phyloP scores from a whole-genome alignment of 2,329 filamentous ascomycete genomes.

The Sporothrix inflata region DNA sequence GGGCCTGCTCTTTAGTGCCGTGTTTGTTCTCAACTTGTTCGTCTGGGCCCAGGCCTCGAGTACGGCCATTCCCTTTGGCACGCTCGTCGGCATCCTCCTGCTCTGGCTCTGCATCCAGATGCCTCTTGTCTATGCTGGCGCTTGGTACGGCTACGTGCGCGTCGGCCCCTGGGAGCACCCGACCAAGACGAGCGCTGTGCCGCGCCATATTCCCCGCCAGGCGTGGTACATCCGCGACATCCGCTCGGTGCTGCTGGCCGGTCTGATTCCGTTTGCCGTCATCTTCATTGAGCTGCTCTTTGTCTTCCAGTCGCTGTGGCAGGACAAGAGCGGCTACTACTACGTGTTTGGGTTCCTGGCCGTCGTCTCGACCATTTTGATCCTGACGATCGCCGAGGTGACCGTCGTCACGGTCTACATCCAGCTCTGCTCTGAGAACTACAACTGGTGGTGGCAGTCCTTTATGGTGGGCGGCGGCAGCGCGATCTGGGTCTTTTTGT shows the following conservation, averaged over 20 bases:
- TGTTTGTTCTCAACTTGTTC: slow-evolving; percentile 84
- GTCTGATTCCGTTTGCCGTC: slow-evolving; percentile 77
- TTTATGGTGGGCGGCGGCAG: slow-evolving; percentile 79
- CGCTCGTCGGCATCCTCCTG: slow-evolving; percentile 69
- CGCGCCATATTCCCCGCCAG: slow-evolving; percentile 74
- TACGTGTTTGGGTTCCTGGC: slow-evolving; percentile 88
- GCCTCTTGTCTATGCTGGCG: slow-evolving; percentile 79
- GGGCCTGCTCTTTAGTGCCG: slow-evolving; percentile 71
- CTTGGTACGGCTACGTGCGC: slow-evolving; percentile 73
- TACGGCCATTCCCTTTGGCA: slow-evolving; percentile 83
- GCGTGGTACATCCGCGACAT: slow-evolving; percentile 72
- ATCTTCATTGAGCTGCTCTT: slow-evolving; percentile 39
- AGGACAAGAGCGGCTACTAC: slow-evolving; percentile 89
- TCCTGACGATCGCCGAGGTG: slow-evolving; percentile 79
- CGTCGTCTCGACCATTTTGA: slow-evolving; percentile 71
- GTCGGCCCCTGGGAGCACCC: slow-evolving; percentile 77
- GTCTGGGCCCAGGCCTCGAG: slow-evolving; percentile 89
- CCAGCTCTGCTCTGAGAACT: slow-evolving; percentile 82
- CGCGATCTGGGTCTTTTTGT: slow-evolving; percentile 79
- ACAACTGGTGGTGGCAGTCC: slow-evolving; percentile 92
- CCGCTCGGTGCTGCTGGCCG: slow-evolving; percentile 70
- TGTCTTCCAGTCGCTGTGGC: slow-evolving; percentile 72
- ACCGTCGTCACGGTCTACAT: slow-evolving; percentile 83
- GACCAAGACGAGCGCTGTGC: slow-evolving; percentile 71
- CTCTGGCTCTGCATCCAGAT: slow-evolving; percentile 87